phyloP scores from a whole-genome alignment of 164 flowering plant species.

The Umbilicus rupestris region DNA sequence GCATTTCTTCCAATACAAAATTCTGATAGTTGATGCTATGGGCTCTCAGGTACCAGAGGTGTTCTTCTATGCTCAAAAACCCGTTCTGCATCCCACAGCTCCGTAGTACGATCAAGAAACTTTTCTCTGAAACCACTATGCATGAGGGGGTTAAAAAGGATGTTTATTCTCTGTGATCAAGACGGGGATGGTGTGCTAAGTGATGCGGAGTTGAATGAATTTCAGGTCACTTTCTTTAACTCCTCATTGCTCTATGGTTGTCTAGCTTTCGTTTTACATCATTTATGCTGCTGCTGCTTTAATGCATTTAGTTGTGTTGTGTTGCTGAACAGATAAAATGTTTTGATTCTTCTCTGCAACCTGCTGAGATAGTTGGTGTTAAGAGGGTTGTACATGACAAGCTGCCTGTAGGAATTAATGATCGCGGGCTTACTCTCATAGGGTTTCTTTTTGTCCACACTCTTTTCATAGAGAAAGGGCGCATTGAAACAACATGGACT shows the following conservation, averaged over 20 bases:
- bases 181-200: constrained; percentile 43
- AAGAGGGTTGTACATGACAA: constrained; percentile 92
- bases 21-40: background rate
- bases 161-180: constrained; percentile 65
- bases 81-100: constrained; percentile 64
- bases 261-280: background rate
- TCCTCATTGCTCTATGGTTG: background rate
- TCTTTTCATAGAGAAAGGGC: constrained; percentile 88
- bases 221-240: constrained; percentile 48
- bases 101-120: constrained; percentile 68
- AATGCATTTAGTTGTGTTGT: background rate
- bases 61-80: constrained; percentile 95
- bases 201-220: constrained; percentile 50
- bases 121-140: constrained; percentile 54
- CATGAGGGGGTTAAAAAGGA: constrained; percentile 58
- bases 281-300: background rate
- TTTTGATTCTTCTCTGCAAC: constrained; percentile 87
- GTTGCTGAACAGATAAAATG: constrained; percentile 65
- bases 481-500: constrained; percentile 96
- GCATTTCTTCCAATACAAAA: too few species aligned
- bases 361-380: constrained; percentile 80
- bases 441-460: constrained; percentile 93
- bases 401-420: constrained; percentile 76
- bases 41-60: constrained; percentile 75
- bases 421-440: constrained; percentile 73